Conservation (phyloP, 768 basidiomycete species). For the Tulasnella sp. region DNA sequence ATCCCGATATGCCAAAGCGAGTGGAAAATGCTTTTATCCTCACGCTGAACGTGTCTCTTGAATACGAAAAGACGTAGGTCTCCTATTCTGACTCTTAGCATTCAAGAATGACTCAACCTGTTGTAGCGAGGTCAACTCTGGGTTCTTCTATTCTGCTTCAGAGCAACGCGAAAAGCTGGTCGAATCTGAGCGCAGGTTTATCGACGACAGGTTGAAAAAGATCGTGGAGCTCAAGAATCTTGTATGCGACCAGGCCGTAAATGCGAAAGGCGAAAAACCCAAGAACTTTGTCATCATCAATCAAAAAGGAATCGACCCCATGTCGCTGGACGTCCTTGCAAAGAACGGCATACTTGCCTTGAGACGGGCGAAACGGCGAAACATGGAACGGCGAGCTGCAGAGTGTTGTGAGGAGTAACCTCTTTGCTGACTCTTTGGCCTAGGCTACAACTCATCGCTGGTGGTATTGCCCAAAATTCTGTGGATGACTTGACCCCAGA, state of each 20-base stretch:
- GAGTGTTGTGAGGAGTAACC: constrained; percentile 13
- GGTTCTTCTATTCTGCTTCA: constrained; percentile 97
- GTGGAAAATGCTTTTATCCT: constrained; percentile 92
- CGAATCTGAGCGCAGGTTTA: constrained; percentile 88
- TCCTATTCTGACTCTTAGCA: not conserved
- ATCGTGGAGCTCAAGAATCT: constrained; percentile 93
- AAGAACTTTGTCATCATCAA: constrained; percentile 93
- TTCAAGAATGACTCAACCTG: constrained; percentile 16
- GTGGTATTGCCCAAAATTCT: constrained; percentile 93
- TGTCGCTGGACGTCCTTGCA: constrained; percentile 87
- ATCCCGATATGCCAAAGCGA: constrained; percentile 99
- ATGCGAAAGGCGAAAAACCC: constrained; percentile 42
- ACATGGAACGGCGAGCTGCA: constrained; percentile 80
- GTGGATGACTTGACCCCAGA: constrained; percentile 90
- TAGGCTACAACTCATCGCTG: constrained; percentile 86
- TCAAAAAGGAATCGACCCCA: constrained; percentile 98
- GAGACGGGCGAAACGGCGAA: constrained; percentile 89
- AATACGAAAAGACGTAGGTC: constrained; percentile 98
- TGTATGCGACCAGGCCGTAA: constrained; percentile 89
- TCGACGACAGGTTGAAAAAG: constrained; percentile 88
- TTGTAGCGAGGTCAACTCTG: constrained; percentile 90
- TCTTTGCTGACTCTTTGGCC: not conserved
- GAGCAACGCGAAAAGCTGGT: constrained; percentile 98
- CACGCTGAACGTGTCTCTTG: constrained; percentile 91
- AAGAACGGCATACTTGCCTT: constrained; percentile 95